A percentile compares a stretch with the other conserved stretches of the same genome.
These are phyloP conservation scores for Metarhizium brunneum DNA, from an alignment of 2,329 filamentous ascomycete species.

Conservation along the genomic window DNA sequence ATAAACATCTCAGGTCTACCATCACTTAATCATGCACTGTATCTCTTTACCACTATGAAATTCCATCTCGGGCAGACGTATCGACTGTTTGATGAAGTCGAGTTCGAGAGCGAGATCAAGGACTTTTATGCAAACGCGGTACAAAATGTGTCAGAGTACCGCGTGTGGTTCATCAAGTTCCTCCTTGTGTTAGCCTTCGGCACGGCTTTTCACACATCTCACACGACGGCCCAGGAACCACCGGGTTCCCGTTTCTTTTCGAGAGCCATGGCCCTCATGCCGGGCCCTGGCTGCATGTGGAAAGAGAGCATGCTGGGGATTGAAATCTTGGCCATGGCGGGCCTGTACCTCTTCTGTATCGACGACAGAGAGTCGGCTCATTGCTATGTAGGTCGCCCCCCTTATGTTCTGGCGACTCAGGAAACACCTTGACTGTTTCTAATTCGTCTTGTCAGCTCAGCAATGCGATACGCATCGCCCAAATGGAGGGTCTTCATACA, in stretches of 20 bases:
- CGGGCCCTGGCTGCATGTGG: slow-evolving; percentile 22
- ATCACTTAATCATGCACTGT: neutral
- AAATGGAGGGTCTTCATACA: slow-evolving; percentile 31
- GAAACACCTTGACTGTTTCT: neutral
- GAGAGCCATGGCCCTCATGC: slow-evolving; percentile 26
- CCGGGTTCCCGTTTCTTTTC: slow-evolving; percentile 23
- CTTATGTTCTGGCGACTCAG: rapidly evolving
- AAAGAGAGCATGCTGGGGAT: slow-evolving; percentile 28
- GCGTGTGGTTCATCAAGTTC: slow-evolving; percentile 41
- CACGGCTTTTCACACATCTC: slow-evolving; percentile 15
- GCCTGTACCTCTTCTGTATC: slow-evolving; percentile 28
- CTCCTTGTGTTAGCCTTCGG: slow-evolving; percentile 36
- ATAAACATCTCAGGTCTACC: neutral
- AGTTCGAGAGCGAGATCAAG: neutral
- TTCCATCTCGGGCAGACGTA: neutral
- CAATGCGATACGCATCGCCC: slow-evolving; percentile 30
- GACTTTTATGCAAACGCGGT: slow-evolving; percentile 14
- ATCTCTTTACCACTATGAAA: neutral
- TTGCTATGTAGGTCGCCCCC: slow-evolving; percentile 14
- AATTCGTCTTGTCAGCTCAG: slow-evolving; percentile 18
- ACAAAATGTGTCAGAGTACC: slow-evolving; percentile 11
- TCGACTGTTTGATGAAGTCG: neutral
- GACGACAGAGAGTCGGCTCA: slow-evolving; percentile 26
- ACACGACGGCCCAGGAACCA: slow-evolving; percentile 13
- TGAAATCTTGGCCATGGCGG: slow-evolving; percentile 25